Base-by-base conservation (phyloP, 495 filamentous ascomycete species). In the Penicillium silybi region DNA sequence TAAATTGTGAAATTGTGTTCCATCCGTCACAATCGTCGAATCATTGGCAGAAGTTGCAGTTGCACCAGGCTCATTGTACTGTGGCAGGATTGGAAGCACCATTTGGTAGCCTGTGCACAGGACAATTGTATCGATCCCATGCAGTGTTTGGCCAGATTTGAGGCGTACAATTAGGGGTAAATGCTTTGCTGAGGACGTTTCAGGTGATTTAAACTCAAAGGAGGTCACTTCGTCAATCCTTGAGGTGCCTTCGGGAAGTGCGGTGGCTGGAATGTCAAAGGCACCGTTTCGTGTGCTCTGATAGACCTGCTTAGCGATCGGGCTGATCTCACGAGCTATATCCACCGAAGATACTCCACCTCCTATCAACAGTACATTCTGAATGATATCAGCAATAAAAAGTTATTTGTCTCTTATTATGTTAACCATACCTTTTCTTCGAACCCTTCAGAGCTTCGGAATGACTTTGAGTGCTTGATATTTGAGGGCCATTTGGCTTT, bases 81-180 rank as follows among this genome's bases (percentile, higher is more conserved):
- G 66, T 1, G 59, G 61, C 0, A 87, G 66, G 40, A 85, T 86
- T 0, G 84, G 84, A 3, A 85, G 70, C 1, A 72, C 72, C 41
- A 81, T 79, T 44, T 80, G 79, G 56, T 87, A 88, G 4, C 85
- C 85, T 1, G 84, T 88, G n/a, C 80, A 83, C 8, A 86, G 48
- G 1, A 87, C 58, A 8, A 87, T 65, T 6, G 60, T 65, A 52
- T 87, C 74, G 35, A 88, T 78, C 4, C 69, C 68, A 16, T 71
- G 58, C 5, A 86, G 54, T 13, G 41, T 67, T n/a, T 67, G 51
- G 6, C 72, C 74, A 1, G 73, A 69, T 50, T 72, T 73, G 17
- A 78, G 57, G 16, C 62, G 67, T 2, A 70, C 54, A 6, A 48
- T 69, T 2, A 73, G 23, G 1, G 72, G 60, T 4, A 77, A 54